phyloP scores from a whole-genome alignment of 2,329 filamentous ascomycete species.

The Phialophora macrospora region DNA sequence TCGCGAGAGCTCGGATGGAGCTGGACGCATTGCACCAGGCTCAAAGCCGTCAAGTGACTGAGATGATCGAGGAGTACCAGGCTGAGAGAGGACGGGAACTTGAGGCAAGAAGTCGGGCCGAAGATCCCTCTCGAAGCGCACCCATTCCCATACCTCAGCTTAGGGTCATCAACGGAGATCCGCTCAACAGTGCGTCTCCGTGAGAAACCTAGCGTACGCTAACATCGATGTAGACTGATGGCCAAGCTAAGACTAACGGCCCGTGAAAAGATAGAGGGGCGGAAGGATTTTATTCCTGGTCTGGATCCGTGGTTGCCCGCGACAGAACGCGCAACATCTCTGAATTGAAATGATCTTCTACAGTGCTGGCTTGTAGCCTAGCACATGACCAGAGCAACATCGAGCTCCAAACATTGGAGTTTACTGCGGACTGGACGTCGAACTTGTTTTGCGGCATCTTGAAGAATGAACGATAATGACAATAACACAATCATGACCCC shows the following conservation, averaged over 20 bases:
- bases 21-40: conserved; percentile 13
- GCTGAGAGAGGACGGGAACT: conserved; percentile 2
- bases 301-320: neutral
- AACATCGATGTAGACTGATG: neutral
- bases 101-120: conserved; percentile 2
- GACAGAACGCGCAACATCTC: neutral
- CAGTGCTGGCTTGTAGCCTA: neutral
- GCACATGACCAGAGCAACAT: neutral
- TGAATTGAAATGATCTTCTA: neutral
- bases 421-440: neutral
- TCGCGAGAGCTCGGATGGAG: conserved; percentile 16
- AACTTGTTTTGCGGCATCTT: neutral
- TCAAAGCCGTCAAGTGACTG: conserved; percentile 15
- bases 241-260: neutral
- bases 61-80: conserved; percentile 20
- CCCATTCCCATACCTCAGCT: conserved; percentile 9
- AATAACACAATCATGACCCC: neutral
- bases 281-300: neutral
- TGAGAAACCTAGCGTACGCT: neutral
- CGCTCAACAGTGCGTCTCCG: conserved; percentile 4
- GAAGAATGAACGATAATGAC: neutral
- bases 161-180: conserved; percentile 16
- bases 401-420: neutral
- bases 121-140: conserved; percentile 13
- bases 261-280: neutral